phyloP scores from a whole-genome alignment of 73 alveolate species.

The Blepharisma japonicum region DNA sequence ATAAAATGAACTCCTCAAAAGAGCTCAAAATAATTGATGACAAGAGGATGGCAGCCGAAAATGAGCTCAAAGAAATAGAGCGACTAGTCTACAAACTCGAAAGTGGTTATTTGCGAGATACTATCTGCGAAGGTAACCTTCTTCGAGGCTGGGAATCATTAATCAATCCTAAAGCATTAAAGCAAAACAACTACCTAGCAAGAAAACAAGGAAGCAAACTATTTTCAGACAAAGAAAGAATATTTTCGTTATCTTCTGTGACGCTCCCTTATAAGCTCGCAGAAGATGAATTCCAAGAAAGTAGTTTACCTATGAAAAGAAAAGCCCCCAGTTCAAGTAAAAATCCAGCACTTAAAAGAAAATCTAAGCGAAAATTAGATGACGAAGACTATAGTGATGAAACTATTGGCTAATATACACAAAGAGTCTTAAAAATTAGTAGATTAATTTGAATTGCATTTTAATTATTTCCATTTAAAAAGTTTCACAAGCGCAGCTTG shows the following conservation, averaged over 20 bases:
- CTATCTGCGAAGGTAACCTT: neutral
- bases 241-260: constrained; percentile 4
- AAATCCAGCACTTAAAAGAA: neutral
- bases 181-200: neutral
- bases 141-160: constrained; percentile 22
- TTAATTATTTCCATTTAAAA: too few relatives aligned
- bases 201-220: neutral
- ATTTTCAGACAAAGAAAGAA: neutral
- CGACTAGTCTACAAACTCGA: constrained; percentile 2
- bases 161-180: neutral
- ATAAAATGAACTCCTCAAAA: too few relatives aligned
- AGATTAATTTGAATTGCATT: too few relatives aligned
- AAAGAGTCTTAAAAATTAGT: too few relatives aligned
- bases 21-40: constrained; percentile 4
- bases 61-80: constrained; percentile 16
- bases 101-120: neutral
- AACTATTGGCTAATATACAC: too few relatives aligned
- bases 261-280: constrained; percentile 1
- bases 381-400: constrained; percentile 19
- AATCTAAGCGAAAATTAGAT: neutral
- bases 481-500: too few relatives aligned
- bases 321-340: neutral
- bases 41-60: neutral
- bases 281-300: neutral
- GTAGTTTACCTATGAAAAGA: neutral